A percentile compares a stretch with the other conserved stretches of the same genome.
phyloP scores from a whole-genome alignment of 176 grass and related monocot genomes.

The Phyllostachys edulis region DNA sequence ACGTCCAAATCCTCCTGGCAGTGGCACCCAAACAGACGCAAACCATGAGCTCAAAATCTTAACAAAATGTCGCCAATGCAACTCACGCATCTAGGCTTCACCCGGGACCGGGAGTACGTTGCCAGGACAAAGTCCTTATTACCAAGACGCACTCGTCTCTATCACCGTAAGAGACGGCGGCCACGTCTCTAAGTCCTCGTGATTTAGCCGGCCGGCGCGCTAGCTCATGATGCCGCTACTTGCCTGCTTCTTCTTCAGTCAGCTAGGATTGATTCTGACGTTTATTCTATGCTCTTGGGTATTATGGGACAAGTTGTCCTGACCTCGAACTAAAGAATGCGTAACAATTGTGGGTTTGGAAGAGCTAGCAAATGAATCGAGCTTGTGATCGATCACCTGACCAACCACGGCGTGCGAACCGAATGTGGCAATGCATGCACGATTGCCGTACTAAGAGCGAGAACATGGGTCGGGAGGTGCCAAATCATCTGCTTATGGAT shows the following conservation, averaged over 20 bases:
- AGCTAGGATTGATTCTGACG: not conserved
- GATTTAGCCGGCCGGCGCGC: not conserved
- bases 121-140: no score
- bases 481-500: no score
- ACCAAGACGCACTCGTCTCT: no score
- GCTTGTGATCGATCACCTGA: not conserved
- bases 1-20: not conserved
- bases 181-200: not conserved
- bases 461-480: not conserved
- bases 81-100: no score
- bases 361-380: not conserved
- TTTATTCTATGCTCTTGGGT: not conserved
- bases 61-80: not conserved
- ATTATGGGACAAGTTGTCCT: not conserved
- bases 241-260: not conserved
- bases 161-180: no score
- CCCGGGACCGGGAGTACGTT: no score
- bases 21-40: not conserved
- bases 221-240: not conserved
- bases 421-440: not conserved
- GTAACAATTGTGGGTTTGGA: not conserved
- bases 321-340: not conserved
- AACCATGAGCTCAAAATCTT: not conserved
- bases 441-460: not conserved
- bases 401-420: not conserved